Evolutionary conservation across 192 early-diverging fungal species (phyloP), one percentile per base, ranked within the genome.

Genomic region (Gaertneriomyces sp.): DNA sequence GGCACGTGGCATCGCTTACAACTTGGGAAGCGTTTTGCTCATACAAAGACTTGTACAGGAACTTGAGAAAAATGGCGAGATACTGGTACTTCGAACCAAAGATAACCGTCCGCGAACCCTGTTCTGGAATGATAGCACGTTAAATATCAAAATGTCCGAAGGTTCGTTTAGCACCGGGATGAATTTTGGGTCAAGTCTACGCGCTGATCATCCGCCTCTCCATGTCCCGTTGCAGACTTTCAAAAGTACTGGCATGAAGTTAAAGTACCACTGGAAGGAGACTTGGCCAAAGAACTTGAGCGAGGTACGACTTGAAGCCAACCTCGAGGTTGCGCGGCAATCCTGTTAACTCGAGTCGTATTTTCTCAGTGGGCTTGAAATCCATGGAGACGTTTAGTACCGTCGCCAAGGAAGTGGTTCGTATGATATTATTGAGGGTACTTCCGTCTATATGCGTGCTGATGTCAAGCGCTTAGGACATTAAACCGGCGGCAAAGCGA

Each of bases 301-400:
- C 76, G 79, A 44, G 82, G 81, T 84, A 47, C 41, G 50, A 7
- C 19, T 19, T 33, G 47, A 20, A 53, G 0, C 52, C 5, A 14
- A 14, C 25, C 55, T 57, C 33, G 17, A 38, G 5, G 17, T 9
- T 38, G 14, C 12, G 25, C 14, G 16, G 4, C 45, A 25, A n/a
- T 39, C 16, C 10, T 17, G 40, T 11, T 49, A 17, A 17, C 9
- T 25, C 6, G 54, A 8, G 25, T 50, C 41, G 38, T 4, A 10
- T 20, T 50, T 53, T 19, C 33, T 10, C 19, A 81, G 88, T 90
- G 33, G 88, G 87, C 11, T 63, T 93, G 58, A 85, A 83, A 52
- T 87, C 82, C 8, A 91, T 91, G 80, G 81, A 84, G 64, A 83
- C 87, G 5, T 86, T 81, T 61, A 85, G 88, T 63, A 81, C 84